Conservation (phyloP, 1,284 basidiomycete species). For the Pascua guehoae region DNA sequence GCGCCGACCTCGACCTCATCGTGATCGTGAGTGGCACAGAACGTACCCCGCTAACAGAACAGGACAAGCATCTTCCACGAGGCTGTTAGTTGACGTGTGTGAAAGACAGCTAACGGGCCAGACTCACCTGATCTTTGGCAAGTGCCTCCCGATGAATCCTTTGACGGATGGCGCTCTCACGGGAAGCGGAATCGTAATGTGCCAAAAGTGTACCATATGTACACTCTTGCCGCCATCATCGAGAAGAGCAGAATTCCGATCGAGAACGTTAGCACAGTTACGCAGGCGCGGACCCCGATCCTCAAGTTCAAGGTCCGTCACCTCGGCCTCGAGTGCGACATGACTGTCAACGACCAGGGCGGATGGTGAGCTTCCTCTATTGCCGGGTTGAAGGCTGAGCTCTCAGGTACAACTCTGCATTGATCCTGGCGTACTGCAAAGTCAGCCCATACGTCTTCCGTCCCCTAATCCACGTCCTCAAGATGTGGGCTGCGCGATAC, state of each 20-base stretch:
- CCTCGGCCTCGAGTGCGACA: conserved; percentile 34
- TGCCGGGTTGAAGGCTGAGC: too few relatives aligned
- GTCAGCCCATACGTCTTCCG: conserved; percentile 44
- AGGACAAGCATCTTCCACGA: conserved; percentile 32
- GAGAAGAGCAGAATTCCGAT: not conserved
- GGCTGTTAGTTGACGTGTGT: conserved; percentile 37
- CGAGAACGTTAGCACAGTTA: conserved; percentile 9
- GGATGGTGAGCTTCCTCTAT: conserved; percentile 43
- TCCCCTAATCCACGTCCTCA: conserved; percentile 46
- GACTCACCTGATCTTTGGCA: conserved; percentile 10
- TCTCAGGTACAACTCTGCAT: conserved; percentile 43
- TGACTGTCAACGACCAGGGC: conserved; percentile 48
- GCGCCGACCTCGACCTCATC: conserved; percentile 45
- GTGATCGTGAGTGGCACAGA: conserved; percentile 27
- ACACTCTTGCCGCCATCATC: conserved; percentile 23
- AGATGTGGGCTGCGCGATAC: conserved; percentile 43
- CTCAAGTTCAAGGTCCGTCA: conserved; percentile 41
- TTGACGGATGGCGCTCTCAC: too few relatives aligned
- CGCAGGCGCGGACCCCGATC: conserved; percentile 41
- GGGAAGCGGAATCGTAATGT: conserved; percentile 4
- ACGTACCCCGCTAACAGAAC: conserved; percentile 7
- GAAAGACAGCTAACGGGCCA: conserved; percentile 1
- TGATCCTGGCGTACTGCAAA: conserved; percentile 47
- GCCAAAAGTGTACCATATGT: conserved; percentile 37
- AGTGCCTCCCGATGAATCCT: not conserved